Conservation (phyloP, 176 grass and related monocot species). For the Calamus simplicifolius region DNA sequence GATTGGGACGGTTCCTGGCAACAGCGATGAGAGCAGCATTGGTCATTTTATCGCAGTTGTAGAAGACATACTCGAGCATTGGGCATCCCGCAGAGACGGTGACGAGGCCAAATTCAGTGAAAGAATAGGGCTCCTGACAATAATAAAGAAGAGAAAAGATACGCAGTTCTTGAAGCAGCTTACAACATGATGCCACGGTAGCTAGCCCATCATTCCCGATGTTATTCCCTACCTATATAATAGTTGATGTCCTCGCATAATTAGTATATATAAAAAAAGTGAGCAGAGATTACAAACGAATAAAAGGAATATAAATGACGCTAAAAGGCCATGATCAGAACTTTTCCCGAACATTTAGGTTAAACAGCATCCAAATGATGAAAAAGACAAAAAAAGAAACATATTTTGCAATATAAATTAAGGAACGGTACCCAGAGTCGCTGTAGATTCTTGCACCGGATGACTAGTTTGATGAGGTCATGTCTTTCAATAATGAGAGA, state of each 20-base stretch:
- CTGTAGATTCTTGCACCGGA: slow-evolving; percentile 51
- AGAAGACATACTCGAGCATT: slow-evolving; percentile 56
- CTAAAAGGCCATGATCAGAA: too few species aligned
- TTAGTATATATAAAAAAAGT: too few species aligned
- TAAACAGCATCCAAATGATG: background rate
- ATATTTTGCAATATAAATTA: background rate
- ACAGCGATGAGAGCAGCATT: slow-evolving; percentile 57
- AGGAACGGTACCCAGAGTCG: slow-evolving; percentile 34
- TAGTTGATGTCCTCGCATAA: too few species aligned
- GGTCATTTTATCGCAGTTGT: slow-evolving; percentile 59
- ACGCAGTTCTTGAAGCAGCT: slow-evolving; percentile 55
- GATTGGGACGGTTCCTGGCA: slow-evolving; percentile 52
- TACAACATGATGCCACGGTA: slow-evolving; percentile 55
- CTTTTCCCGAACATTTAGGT: background rate
- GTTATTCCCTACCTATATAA: slow-evolving; percentile 62
- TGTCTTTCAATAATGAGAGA: slow-evolving; percentile 34
- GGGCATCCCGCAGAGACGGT: slow-evolving; percentile 49
- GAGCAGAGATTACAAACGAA: background rate
- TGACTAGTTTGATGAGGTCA: slow-evolving; percentile 53
- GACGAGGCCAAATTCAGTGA: slow-evolving; percentile 64
- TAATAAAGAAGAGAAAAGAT: slow-evolving; percentile 54
- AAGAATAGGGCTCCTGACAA: slow-evolving; percentile 25
- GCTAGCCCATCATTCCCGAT: slow-evolving; percentile 52
- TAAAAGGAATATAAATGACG: background rate
- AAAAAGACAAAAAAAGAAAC: too few species aligned